These are phyloP conservation scores for Guadua angustifolia DNA, from an alignment of 176 grass and related monocot species.

Conservation along the genomic window DNA sequence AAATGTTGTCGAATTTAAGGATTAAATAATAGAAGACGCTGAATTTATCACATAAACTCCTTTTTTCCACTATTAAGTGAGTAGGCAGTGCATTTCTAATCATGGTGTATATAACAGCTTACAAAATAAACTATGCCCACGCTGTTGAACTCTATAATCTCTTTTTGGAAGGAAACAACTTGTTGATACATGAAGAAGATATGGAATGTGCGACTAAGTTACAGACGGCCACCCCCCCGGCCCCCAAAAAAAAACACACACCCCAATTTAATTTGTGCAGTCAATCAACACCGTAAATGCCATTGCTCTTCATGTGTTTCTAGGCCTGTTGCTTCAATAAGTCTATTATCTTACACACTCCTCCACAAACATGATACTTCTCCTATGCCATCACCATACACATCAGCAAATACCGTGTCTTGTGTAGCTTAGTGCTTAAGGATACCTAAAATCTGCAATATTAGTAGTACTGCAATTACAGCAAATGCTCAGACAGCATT, in stretches of 20 bases:
- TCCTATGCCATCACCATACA: neutral
- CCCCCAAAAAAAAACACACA: too few species aligned
- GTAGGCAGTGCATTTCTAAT: constrained; percentile 19
- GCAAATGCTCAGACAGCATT: neutral
- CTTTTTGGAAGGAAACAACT: neutral
- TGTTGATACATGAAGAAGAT: neutral
- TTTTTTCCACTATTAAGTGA: neutral
- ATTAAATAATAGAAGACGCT: neutral
- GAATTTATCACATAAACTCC: neutral
- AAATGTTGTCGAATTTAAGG: neutral
- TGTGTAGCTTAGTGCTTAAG: neutral
- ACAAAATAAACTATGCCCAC: constrained; percentile 11
- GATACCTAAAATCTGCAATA: neutral
- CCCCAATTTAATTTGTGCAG: neutral
- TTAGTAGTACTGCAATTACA: neutral
- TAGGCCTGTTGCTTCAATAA: neutral
- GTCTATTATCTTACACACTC: neutral
- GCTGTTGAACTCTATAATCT: neutral
- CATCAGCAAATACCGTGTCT: neutral
- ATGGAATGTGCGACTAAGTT: constrained; percentile 17
- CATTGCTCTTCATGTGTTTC: too few species aligned
- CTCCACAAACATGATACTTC: neutral
- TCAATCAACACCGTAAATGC: neutral
- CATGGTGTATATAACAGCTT: neutral
- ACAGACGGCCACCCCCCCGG: too few species aligned